Percentiles rank a stretch among this genome's conserved stretches.
Conservation (phyloP, 495 filamentous ascomycete genomes). For the Cladorrhinum samala region DNA sequence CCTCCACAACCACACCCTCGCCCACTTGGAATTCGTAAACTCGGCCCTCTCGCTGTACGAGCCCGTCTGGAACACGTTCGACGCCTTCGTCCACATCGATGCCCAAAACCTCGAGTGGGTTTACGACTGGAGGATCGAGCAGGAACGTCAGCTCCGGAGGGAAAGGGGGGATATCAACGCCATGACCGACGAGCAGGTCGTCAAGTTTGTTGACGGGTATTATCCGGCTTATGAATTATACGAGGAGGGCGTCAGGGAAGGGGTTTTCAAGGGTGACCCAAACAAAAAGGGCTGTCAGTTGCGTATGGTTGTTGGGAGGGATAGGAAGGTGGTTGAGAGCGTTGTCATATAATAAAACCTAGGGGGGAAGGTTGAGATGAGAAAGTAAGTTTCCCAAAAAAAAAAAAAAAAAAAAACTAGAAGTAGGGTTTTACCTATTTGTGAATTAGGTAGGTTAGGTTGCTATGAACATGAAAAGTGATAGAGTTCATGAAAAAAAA, state of each 20-base stretch:
- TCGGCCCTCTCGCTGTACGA: conserved; percentile 64
- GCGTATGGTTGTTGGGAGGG: conserved; percentile 62
- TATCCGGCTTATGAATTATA: conserved; percentile 65
- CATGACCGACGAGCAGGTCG: conserved; percentile 61
- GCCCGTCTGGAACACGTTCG: conserved; percentile 61
- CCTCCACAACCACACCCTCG: conserved; percentile 53
- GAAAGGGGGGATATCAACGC: conserved; percentile 48
- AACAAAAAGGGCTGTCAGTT: conserved; percentile 52
- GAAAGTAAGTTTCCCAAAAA: conserved; percentile 3
- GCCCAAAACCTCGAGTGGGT: conserved; percentile 70
- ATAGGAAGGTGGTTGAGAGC: conserved; percentile 56
- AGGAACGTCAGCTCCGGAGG: conserved; percentile 63
- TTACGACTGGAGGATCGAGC: conserved; percentile 81
- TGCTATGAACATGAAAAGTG: not conserved
- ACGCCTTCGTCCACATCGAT: conserved; percentile 86
- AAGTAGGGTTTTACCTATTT: too few relatives aligned
- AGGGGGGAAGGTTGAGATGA: not conserved
- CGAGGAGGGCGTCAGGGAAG: conserved; percentile 58
- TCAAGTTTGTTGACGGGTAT: conserved; percentile 51
- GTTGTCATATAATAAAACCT: conserved; percentile 50
- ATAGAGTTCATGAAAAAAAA: not conserved
- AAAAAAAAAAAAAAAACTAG: conserved; percentile 8
- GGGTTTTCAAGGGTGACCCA: conserved; percentile 46
- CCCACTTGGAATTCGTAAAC: conserved; percentile 70
- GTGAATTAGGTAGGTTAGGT: not conserved